phyloP scores from a whole-genome alignment of 176 grass and related monocot species.

The Carex cristatella region DNA sequence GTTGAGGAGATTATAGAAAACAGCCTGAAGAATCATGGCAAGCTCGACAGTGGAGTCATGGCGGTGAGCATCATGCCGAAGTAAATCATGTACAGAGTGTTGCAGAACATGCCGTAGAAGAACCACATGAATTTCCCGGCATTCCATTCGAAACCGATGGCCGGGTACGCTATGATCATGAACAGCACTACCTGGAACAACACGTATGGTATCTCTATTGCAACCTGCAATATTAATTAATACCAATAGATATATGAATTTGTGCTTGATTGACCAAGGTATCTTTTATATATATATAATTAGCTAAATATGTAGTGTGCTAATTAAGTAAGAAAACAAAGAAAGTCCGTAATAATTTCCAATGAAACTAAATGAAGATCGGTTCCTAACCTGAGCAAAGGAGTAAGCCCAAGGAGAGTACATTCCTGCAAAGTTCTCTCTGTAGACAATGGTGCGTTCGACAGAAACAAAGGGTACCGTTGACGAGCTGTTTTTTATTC shows the following conservation, averaged over 20 bases:
- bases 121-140: conserved; percentile 60
- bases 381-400: conserved; percentile 56
- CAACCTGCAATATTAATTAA: conserved; percentile 29
- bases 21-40: conserved; percentile 44
- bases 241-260: neutral
- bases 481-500: conserved; percentile 43
- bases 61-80: conserved; percentile 65
- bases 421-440: conserved; percentile 84
- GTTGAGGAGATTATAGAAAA: conserved; percentile 46
- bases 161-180: conserved; percentile 59
- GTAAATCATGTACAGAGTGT: conserved; percentile 51
- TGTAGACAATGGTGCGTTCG: conserved; percentile 59
- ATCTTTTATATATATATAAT: neutral
- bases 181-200: conserved; percentile 37
- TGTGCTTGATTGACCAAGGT: neutral
- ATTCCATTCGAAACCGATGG: conserved; percentile 59
- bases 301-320: neutral
- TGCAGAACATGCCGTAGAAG: conserved; percentile 53
- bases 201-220: conserved; percentile 63
- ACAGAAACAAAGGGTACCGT: conserved; percentile 46
- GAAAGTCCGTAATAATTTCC: too few relatives aligned
- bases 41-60: conserved; percentile 48
- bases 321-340: too few relatives aligned
- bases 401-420: conserved; percentile 84
- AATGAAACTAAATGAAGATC: neutral